These are phyloP conservation scores for Dictyostelium intermedium DNA, from an alignment of 78 protist genomes.

Conservation along the genomic window DNA sequence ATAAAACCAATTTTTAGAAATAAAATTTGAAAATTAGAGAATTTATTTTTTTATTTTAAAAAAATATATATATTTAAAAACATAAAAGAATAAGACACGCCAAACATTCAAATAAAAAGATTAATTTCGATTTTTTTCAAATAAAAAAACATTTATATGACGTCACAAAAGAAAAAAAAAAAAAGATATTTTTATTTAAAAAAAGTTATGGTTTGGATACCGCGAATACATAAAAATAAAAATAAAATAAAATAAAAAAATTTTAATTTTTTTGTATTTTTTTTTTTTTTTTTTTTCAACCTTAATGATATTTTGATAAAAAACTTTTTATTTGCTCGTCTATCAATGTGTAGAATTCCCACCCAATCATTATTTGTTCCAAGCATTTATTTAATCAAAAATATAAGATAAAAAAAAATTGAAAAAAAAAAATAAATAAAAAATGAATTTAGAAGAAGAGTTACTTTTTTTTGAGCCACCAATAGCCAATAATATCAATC, in stretches of 20 bases:
- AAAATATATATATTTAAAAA: too few species aligned
- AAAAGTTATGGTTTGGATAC: background rate
- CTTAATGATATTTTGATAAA: background rate
- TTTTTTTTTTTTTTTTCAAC: background rate
- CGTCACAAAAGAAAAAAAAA: too few species aligned
- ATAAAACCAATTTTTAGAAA: background rate
- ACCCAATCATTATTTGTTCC: background rate
- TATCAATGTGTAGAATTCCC: background rate
- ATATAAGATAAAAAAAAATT: background rate
- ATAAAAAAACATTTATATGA: too few species aligned
- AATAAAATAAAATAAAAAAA: too few species aligned
- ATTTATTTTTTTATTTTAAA: too few species aligned
- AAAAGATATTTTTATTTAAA: too few species aligned
- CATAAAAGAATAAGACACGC: too few species aligned
- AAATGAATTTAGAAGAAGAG: background rate
- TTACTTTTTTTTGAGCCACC: background rate
- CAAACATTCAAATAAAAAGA: too few species aligned
- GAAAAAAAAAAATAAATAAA: background rate
- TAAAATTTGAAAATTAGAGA: too few species aligned
- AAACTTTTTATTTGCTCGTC: background rate
- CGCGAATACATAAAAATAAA: background rate
- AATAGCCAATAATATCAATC: background rate
- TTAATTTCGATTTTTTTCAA: too few species aligned
- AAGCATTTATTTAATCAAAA: background rate
- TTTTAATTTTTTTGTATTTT: background rate